Base-by-base conservation (phyloP, 495 filamentous ascomycete species). In the Penicillium atrosanguineum region DNA sequence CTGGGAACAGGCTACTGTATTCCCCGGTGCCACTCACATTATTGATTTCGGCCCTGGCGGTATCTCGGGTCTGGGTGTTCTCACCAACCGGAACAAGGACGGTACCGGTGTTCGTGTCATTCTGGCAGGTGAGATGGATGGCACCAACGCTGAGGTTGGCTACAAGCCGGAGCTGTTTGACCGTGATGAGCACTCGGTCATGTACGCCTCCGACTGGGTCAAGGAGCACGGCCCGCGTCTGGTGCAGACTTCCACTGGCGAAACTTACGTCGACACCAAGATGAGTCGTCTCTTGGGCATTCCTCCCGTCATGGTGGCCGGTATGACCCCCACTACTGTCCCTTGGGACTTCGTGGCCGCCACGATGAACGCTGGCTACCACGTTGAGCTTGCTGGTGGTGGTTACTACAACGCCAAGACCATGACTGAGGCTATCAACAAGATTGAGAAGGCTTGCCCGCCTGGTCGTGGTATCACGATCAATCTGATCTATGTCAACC, bases 111-210 rank as follows among this genome's bases (percentile, higher is more conserved):
- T 97, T 26, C 89, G 94, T 45, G 89, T 96, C 45, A 95, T 98
- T 52, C 81, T 97, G 51, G 93, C 90, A 25, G 94, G 94, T 38
- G 82, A 91, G 19, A 87, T 98, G 57, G 89, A 91, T 60, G 92
- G 94, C 29, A 90, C 89, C 18, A 90, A 94, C 42, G 72, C 80
- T 31, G 94, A 96, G 66, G 87, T 97, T 41, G 94, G 94, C 45
- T 98, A 96, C 76, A 97, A 97, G 75, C 87, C 94, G 0, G 94
- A 97, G 71, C 77, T 98, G 14, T 98, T 98, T 54, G 93, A 99
- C 65, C 86, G 95, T 42, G 95, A 97, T 62, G 87, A 92, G 56
- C 85, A 95, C 57, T 90, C 94, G 2, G 89, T 99, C 57, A 95
- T 91, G 68, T 97, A 87, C 69, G 94, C 95, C 25, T 84, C 90